Percentiles rank a stretch among this genome's conserved stretches.
Evolutionary conservation across 306 rosid species (phyloP).

Genomic region (Hippophae gyantsensis): DNA sequence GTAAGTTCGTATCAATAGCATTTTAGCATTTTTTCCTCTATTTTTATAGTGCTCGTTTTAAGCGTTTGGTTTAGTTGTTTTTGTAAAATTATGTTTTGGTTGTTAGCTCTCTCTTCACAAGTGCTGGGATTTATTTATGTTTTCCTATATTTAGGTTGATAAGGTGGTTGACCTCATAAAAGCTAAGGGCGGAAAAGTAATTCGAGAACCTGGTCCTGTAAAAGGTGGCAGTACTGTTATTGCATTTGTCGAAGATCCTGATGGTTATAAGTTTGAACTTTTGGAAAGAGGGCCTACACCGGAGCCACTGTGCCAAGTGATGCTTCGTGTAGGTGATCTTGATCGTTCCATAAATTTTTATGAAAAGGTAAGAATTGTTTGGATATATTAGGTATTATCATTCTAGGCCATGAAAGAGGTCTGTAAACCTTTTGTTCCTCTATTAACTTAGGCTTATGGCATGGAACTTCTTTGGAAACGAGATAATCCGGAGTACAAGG

Average conservation of each 20-base stretch:
- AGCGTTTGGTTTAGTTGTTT: too few species aligned
- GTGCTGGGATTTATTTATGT: slow-evolving; percentile 7
- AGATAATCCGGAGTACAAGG: slow-evolving; percentile 90
- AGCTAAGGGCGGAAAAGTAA: slow-evolving; percentile 87
- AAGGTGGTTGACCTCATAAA: slow-evolving; percentile 78
- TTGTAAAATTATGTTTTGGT: slow-evolving; percentile 9
- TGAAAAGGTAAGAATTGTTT: slow-evolving; percentile 58
- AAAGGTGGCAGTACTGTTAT: slow-evolving; percentile 53
- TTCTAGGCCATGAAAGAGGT: slow-evolving; percentile 10
- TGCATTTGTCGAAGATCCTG: slow-evolving; percentile 90
- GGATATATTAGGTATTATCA: slow-evolving; percentile 4
- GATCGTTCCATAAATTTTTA: slow-evolving; percentile 82
- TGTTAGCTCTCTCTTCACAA: slow-evolving; percentile 14
- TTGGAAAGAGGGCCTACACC: slow-evolving; percentile 77
- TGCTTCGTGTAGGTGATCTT: slow-evolving; percentile 95
- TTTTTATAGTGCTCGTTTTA: slow-evolving; percentile 5
- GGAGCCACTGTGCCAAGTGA: slow-evolving; percentile 90
- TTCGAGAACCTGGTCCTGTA: slow-evolving; percentile 70
- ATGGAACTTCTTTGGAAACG: slow-evolving; percentile 82
- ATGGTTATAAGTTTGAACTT: slow-evolving; percentile 87
- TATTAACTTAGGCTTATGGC: slow-evolving; percentile 55
- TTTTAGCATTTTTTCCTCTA: not conserved
- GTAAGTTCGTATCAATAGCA: slow-evolving; percentile 38
- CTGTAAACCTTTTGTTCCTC: slow-evolving; percentile 5
- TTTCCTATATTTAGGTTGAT: slow-evolving; percentile 44